Evolutionary conservation across 768 basidiomycete genomes (phyloP), one percentile per base, ranked within the genome.

Genomic region (Russula virescens): DNA sequence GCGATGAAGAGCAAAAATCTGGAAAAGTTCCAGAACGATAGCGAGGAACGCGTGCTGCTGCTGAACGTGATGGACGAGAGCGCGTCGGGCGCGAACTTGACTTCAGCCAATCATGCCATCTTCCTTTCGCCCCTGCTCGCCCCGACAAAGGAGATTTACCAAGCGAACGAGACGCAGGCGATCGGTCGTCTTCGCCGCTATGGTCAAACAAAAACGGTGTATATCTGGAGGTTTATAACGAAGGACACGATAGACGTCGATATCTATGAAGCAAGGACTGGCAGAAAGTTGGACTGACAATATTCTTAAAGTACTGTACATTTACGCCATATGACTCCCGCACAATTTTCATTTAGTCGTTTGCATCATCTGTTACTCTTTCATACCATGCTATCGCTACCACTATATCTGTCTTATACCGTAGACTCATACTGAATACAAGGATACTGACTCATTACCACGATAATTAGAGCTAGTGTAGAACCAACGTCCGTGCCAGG

Each of bases 61-160:
- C 76, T 98, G 64, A 93, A 93, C 68, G 89, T 96, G 65, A 94
- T 91, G 84, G 93, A 96, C 73, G 93, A 95, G 74, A 94, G 91
- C 64, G 91, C 92, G n/a, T 91, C 90, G 62, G 92, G 92, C 48
- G 89, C 90, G 67, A 98, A 98, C 72, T 75, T 98, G 71, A 97
- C 94, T 3, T 85, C 83, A 40, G 95, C 95, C 21, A 98, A 94
- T 74, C 93, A 95, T 71, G 94, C 93, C 42, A 88, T 97, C 72
- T 98, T 98, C 80, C 78, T 98, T 59, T 94, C 92, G 11, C 95
- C 95, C 10, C 80, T 98, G 43, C 87, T 95, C 42, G 86, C 93
- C 0, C 81, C 83, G 11, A 83, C 86, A 21, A 84, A 89, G 72
- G 88, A 94, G 73, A 87, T 89, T 50, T 97, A 96, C 71, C 84